Conservation (phyloP, 2,329 filamentous ascomycete genomes). For the Penicillium sp. region DNA sequence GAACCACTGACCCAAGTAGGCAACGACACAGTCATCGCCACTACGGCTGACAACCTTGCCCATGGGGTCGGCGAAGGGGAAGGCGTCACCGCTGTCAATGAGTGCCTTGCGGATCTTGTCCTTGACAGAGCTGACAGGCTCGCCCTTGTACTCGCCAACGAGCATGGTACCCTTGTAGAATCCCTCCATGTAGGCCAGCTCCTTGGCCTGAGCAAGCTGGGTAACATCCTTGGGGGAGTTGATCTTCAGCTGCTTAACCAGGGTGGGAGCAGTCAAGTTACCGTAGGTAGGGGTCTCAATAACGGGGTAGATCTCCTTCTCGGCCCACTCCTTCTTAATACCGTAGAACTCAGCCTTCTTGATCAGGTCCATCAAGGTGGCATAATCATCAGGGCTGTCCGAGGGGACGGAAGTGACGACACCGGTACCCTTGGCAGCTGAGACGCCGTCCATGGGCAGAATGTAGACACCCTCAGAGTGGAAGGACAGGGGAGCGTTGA, state of each 20-base stretch:
- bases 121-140: conserved; percentile 84
- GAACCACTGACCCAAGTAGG: conserved; percentile 96
- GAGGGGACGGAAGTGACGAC: conserved; percentile 95
- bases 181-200: conserved; percentile 93
- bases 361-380: conserved; percentile 79
- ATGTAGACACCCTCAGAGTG: conserved; percentile 83
- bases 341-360: conserved; percentile 97
- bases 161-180: conserved; percentile 94
- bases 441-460: conserved; percentile 91
- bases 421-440: conserved; percentile 91
- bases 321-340: conserved; percentile 95
- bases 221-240: conserved; percentile 92
- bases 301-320: conserved; percentile 83
- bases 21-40: conserved; percentile 89
- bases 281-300: conserved; percentile 87
- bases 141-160: conserved; percentile 82
- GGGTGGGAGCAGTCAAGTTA: conserved; percentile 75
- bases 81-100: conserved; percentile 74
- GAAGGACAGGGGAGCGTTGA: conserved; percentile 84
- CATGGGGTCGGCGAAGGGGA: conserved; percentile 92
- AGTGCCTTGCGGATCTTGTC: conserved; percentile 78
- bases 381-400: conserved; percentile 93
- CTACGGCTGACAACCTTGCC: conserved; percentile 84
- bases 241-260: conserved; percentile 94
- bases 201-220: conserved; percentile 89